A percentile compares a stretch with the other conserved stretches of the same genome.
phyloP scores from a whole-genome alignment of 768 basidiomycete genomes.

The Pholiota microspora region DNA sequence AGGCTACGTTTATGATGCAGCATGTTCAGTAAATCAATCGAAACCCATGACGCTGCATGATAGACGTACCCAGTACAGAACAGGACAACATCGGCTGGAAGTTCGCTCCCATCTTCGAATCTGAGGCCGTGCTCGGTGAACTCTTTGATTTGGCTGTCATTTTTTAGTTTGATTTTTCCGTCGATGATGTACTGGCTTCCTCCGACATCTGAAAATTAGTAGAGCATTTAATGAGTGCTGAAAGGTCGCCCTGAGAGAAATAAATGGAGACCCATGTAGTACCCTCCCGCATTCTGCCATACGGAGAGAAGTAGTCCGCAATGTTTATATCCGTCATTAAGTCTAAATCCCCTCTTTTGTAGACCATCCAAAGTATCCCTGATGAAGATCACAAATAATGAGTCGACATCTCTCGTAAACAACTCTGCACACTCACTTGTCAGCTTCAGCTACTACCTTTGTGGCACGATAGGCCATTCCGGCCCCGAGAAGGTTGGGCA shows the following conservation, averaged over 20 bases:
- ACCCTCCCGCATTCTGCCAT: conserved; percentile 54
- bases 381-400: background rate
- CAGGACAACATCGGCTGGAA: conserved; percentile 53
- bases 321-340: conserved; percentile 47
- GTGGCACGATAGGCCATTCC: conserved; percentile 30
- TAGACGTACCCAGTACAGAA: conserved; percentile 53
- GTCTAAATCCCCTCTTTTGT: conserved; percentile 53
- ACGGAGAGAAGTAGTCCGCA: conserved; percentile 50
- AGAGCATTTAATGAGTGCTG: background rate
- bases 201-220: conserved; percentile 46
- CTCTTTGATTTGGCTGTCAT: conserved; percentile 45
- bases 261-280: conserved; percentile 54
- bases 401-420: background rate
- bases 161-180: conserved; percentile 71
- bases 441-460: conserved; percentile 47
- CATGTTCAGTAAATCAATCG: background rate
- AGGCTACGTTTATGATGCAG: conserved; percentile 28
- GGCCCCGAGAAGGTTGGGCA: conserved; percentile 35
- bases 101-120: conserved; percentile 46
- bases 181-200: conserved; percentile 61
- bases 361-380: conserved; percentile 51
- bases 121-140: conserved; percentile 42
- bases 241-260: background rate
- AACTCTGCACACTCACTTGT: conserved; percentile 38
- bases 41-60: background rate